Base-by-base conservation (phyloP, 208 protist genomes). In the Trypanosoma congolense region DNA sequence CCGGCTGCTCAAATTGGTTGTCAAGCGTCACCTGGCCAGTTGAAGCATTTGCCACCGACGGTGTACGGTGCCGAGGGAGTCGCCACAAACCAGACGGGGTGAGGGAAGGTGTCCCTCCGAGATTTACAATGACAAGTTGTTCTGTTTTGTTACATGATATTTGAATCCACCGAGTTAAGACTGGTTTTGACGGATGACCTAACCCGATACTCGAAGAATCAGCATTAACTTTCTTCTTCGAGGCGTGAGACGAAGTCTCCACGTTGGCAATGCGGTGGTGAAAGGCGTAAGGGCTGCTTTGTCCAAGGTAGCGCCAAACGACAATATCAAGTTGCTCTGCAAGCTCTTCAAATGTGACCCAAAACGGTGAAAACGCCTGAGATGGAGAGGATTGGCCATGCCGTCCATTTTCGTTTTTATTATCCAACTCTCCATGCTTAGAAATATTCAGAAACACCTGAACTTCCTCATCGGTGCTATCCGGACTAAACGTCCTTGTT, bases 341-440 rank as follows among this genome's bases (percentile, higher is more conserved):
- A 18, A 93, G 74, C 50, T 90, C 87, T 59, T 89, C 80, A 47
- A 90, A 48, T 2, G 83, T 93, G 8, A 89, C 61, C 87, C 87
- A 93, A 35, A 79, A 49, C 4, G 74, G 65, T 1, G 54, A 19
- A n/a, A 42, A 38, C 33, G 33, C 33, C 33, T 16, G 49, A 29
- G 3, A 25, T 31, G 41, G 36, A n/a, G n/a, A n/a, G n/a, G 41
- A 47, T 69, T 63, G 25, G 63, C 25, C 38, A 56, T 21, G 38
- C 72, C 31, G 58, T 4, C n/a, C 28, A 14, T 9, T 25, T 18
- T 19, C 14, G 10, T 0, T 14, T 36, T 26, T 48, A 10, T 10
- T 9, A 38, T 54, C 45, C 4, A 24, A 10, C 1, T 63, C 47
- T 41, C 14, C 19, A n/a, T 22, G 28, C 14, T 30, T 8, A 35